Evolutionary conservation across 2,329 filamentous ascomycete species (phyloP), one percentile per base, ranked within the genome.

Genomic region (Leptographium procerum): DNA sequence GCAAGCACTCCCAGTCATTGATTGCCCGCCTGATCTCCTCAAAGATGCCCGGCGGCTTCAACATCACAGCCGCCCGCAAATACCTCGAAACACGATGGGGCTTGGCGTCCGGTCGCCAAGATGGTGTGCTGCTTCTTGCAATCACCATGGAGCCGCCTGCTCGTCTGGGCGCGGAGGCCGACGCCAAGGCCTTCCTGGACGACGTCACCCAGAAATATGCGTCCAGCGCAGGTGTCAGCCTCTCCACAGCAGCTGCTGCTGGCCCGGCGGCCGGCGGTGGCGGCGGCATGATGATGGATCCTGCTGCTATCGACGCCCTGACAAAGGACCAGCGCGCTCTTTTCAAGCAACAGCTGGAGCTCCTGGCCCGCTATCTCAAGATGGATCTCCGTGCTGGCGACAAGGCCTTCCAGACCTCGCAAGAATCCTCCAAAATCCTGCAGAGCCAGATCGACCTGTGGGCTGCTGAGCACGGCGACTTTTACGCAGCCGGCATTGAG

Each of bases 31-130:
- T 99, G 70, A 94, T 99, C 50, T 97, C 94, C 2, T 96, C 94
- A 33, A 99, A 99, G 77, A 99, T 99, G 94, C 94, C 94, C 53
- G 94, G 92, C 77, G 94, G 94, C 62, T 99, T 99, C 83, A 99
- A 97, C 72, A 97, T 97, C 72, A 97, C 92, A 68, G 82, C 90
- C 14, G 89, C 95, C 52, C 84, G 94, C 68, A 99, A 99, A 75
- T 95, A 99, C 69, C 77, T 99, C 51, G 92, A 96, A 76, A 90
- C 88, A 19, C 83, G 90, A 72, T 99, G 92, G 91, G 94, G 94
- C 58, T 77, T 99, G 59, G 89, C 80, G 4, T 70, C 86, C 28
- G 94, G 94, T 31, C 83, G 94, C 68, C 94, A 99, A 71, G 94
- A 99, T 70, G 91, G 91, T 66, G 89, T 89, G 54, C 78, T 99